Conservation (phyloP, 2,329 filamentous ascomycete genomes). For the Dothidotthia symphoricarpi region DNA sequence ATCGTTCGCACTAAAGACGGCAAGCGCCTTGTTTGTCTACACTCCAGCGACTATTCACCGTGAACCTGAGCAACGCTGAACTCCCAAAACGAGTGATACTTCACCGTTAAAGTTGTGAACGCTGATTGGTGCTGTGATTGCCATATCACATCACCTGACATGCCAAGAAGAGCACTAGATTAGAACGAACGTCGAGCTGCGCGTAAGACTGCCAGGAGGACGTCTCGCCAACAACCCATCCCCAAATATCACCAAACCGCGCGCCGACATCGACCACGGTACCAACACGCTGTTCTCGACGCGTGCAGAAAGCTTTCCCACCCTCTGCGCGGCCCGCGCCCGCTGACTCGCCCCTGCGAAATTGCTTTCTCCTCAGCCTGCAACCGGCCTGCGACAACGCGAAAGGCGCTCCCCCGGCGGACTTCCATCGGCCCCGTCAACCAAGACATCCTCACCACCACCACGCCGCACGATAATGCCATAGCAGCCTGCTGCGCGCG, state of each 20-base stretch:
- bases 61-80: constrained; percentile 3
- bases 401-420: constrained; percentile 30
- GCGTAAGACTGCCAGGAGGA: constrained; percentile 2
- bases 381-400: constrained; percentile 33
- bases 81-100: constrained; percentile 1
- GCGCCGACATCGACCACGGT: constrained; percentile 37
- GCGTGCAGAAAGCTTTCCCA: constrained; percentile 29
- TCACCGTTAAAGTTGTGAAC: neutral
- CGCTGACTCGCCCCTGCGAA: constrained; percentile 18
- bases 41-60: constrained; percentile 7
- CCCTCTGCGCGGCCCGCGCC: constrained; percentile 30
- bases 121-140: constrained; percentile 9
- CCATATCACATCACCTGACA: constrained; percentile 15
- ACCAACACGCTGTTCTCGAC: constrained; percentile 38
- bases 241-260: constrained; percentile 31
- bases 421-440: constrained; percentile 34
- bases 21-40: constrained; percentile 17
- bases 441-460: constrained; percentile 24
- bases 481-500: constrained; percentile 33
- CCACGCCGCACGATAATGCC: constrained; percentile 36
- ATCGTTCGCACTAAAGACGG: constrained; percentile 23
- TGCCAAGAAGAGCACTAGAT: constrained; percentile 14
- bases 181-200: neutral
- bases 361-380: constrained; percentile 32
- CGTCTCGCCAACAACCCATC: constrained; percentile 28